Evolutionary conservation across 2,329 filamentous ascomycete genomes (phyloP), one percentile per base, ranked within the genome.

Genomic region (Arthrinium puccinioides): DNA sequence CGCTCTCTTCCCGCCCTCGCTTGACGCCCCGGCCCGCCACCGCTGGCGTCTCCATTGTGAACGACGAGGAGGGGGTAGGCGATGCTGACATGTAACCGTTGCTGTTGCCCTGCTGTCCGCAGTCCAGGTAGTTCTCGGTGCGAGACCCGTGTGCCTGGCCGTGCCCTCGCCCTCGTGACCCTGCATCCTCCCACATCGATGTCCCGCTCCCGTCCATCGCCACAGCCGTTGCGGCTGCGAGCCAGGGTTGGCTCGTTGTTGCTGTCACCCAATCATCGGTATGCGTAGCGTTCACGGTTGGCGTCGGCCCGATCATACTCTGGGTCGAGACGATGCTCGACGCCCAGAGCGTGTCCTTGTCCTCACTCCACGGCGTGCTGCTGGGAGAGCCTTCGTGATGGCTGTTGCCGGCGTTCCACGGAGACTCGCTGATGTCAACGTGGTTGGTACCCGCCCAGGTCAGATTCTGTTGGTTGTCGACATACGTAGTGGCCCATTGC

Each of bases 271-370:
- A 36, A 10, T 20, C 11, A 9, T 36, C 18, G 10, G 31, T 8
- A n/a, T 16, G 20, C 16, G 16, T 21, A 15, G 34, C 27, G 15
- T 31, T 10, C 24, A 16, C 16, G 23, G 13, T 15, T n/a, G 5
- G 31, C 27, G 37, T 10, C 26, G 20, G 13, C 23, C 14, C 9
- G 6, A 24, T 30, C 19, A 21, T 25, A 14, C 8, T 32, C 23
- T 23, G 15, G n/a, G 32, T 21, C 13, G 6, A n/a, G 4, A n/a
- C n/a, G n/a, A n/a, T n/a, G n/a, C 4, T 11, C n/a, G 37, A 15
- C 6, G 32, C 37, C 40, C 40, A 42, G 7, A 42, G 25, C 6
- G n/a, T 37, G 14, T 42, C 37, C 11, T 39, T 42, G n/a, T 34
- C 40, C 6, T 42, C 40, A 8, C 20, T 15, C 40, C 40, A 42